Evolutionary conservation across 768 basidiomycete genomes (phyloP), one percentile per base, ranked within the genome.

Genomic region (Scleroderma bovista): DNA sequence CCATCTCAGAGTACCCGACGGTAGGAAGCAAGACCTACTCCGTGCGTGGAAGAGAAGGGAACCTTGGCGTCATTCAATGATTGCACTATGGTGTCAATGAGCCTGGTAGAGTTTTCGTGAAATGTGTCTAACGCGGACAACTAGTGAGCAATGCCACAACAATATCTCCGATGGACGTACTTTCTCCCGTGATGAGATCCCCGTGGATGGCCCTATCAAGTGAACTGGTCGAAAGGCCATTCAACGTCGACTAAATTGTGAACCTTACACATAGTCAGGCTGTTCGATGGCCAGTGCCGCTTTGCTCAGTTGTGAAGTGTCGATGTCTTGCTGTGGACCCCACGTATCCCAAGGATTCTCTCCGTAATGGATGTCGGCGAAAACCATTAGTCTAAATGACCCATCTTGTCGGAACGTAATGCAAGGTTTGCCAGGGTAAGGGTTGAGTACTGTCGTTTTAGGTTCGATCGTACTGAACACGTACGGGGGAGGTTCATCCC

Each of bases 291-390:
- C 60, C 23, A 89, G 60, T 17, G 88, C 71, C 2, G 56, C 67
- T 19, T 75, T 70, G 78, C 86, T 84, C 50, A 89, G 60, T 5
- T 66, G 66, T 10, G 72, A 73, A 51, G 83, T 87, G 38, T 84
- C 83, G 22, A 68, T 62, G 52, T 89, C 87, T 56, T 88, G 83
- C 55, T 75, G 68, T 17, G 80, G 80, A 0, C 86, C 85, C 79
- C 82, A 84, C 8, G 52, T 62, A 47, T 81, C 81, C 79, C 81
- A 83, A 8, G 84, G 83, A 56, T 86, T 83, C 65, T 88, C 86
- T 23, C 87, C 86, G 52, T 75, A 87, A 59, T 88, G 86, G 26
- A 88, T 64, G 57, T 89, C 87, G 7, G 84, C 85, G 62, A 88
- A 86, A 6, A 87, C 73, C 13, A 80, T 83, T 41, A 89, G 57